Evolutionary conservation across 306 rosid genomes (phyloP).

Genomic region (Rosa chinensis): DNA sequence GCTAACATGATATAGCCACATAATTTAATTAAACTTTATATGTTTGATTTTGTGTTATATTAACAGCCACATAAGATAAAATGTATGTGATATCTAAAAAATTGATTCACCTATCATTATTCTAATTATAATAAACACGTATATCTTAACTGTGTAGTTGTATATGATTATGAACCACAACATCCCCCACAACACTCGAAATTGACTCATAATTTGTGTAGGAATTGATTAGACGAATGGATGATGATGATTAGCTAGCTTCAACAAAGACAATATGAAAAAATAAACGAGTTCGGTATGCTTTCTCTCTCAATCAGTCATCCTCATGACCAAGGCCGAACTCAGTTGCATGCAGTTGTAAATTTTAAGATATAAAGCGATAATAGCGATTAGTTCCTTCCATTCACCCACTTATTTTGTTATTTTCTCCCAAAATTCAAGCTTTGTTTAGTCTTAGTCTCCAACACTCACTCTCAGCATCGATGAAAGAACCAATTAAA

Average conservation of each 20-base stretch:
- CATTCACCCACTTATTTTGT: slow-evolving; percentile 4
- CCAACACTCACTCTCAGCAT: not conserved
- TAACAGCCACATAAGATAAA: too few relatives aligned
- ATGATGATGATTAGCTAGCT: not conserved
- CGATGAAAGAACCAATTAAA: not conserved
- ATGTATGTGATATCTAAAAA: too few relatives aligned
- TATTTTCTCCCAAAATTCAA: not conserved
- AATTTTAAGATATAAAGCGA: not conserved
- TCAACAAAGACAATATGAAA: not conserved
- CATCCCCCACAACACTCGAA: not conserved
- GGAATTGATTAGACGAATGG: not conserved
- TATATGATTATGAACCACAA: too few relatives aligned
- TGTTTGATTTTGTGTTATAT: too few relatives aligned
- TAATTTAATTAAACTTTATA: too few relatives aligned
- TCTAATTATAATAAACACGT: too few relatives aligned
- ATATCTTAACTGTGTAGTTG: too few relatives aligned
- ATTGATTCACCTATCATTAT: too few relatives aligned
- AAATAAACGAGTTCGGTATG: not conserved
- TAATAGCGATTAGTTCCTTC: not conserved
- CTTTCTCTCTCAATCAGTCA: not conserved
- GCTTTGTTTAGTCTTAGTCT: not conserved
- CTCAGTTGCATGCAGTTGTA: slow-evolving; percentile 4
- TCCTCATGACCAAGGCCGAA: not conserved
- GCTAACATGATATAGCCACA: not conserved
- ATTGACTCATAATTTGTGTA: not conserved